These are phyloP conservation scores for Rhodotorula sp. DNA, from an alignment of 1,284 basidiomycete genomes.

Conservation along the genomic window DNA sequence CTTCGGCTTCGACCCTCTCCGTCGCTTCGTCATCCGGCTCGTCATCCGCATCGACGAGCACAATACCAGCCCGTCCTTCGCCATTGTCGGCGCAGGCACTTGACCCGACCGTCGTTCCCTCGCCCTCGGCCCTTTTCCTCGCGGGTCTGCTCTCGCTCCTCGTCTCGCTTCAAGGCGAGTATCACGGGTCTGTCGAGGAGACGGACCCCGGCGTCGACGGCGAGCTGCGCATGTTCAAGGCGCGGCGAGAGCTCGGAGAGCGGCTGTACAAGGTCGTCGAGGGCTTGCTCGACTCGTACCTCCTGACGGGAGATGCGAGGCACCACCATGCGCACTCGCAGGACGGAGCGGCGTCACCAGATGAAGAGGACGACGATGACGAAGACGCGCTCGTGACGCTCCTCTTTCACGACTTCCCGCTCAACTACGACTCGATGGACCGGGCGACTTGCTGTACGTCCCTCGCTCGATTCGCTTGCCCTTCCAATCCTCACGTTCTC, in stretches of 20 bases:
- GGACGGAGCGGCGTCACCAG: too few relatives aligned
- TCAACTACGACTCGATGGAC: conserved; percentile 42
- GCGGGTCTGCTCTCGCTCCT: conserved; percentile 37
- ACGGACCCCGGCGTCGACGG: conserved; percentile 44
- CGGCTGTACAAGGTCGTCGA: conserved; percentile 40
- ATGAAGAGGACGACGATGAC: conserved; percentile 22
- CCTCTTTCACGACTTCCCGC: conserved; percentile 40
- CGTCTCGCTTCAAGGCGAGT: conserved; percentile 39
- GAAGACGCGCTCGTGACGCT: conserved; percentile 42
- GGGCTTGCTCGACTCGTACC: conserved; percentile 39
- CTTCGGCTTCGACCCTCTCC: background rate
- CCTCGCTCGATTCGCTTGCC: background rate
- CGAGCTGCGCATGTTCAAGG: conserved; percentile 44
- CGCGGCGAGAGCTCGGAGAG: conserved; percentile 39
- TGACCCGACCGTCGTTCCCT: conserved; percentile 36
- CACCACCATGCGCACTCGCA: background rate
- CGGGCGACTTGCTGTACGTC: conserved; percentile 40
- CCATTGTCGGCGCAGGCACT: conserved; percentile 27
- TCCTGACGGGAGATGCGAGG: conserved; percentile 31
- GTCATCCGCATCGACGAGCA: background rate
- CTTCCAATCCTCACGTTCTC: background rate
- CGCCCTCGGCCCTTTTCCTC: conserved; percentile 41
- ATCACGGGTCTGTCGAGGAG: conserved; percentile 33
- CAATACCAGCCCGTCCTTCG: conserved; percentile 12
- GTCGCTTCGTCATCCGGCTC: background rate